A percentile compares a stretch with the other conserved stretches of the same genome.
phyloP scores from a whole-genome alignment of 768 basidiomycete genomes.

The Auricularia sp. region DNA sequence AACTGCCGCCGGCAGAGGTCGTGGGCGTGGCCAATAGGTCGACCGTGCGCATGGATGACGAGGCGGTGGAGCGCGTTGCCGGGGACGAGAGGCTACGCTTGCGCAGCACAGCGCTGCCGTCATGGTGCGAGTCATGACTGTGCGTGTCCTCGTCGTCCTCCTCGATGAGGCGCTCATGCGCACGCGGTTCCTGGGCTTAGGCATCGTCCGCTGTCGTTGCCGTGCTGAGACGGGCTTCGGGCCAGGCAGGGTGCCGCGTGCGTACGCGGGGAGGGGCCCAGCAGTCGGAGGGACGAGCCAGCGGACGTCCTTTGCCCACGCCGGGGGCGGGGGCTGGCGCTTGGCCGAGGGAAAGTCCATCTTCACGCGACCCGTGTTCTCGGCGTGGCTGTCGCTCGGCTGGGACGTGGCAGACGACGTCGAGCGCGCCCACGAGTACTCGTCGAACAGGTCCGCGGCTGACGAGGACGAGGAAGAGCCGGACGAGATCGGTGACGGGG shows the following conservation, averaged over 20 bases:
- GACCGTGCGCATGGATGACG: constrained; percentile 14
- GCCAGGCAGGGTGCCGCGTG: not conserved
- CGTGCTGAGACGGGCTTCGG: constrained; percentile 4
- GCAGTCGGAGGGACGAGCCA: constrained; percentile 42
- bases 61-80: constrained; percentile 8
- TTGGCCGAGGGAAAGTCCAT: not conserved
- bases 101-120: not conserved
- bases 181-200: constrained; percentile 6
- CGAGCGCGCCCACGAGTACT: not conserved
- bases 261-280: not conserved
- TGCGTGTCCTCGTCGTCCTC: constrained; percentile 26
- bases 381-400: constrained; percentile 13
- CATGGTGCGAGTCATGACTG: constrained; percentile 16
- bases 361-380: constrained; percentile 2
- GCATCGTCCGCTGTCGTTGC: not conserved
- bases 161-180: constrained; percentile 32
- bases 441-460: not conserved
- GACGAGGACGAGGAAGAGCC: constrained; percentile 15
- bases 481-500: not conserved
- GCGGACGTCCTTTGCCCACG: constrained; percentile 61
- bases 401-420: constrained; percentile 11
- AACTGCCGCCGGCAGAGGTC: constrained; percentile 7
- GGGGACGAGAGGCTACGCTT: not conserved
- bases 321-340: constrained; percentile 12
- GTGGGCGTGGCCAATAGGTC: constrained; percentile 25